These are phyloP conservation scores for Lachnellula willkommii DNA, from an alignment of 2,329 filamentous ascomycete genomes.

Conservation along the genomic window DNA sequence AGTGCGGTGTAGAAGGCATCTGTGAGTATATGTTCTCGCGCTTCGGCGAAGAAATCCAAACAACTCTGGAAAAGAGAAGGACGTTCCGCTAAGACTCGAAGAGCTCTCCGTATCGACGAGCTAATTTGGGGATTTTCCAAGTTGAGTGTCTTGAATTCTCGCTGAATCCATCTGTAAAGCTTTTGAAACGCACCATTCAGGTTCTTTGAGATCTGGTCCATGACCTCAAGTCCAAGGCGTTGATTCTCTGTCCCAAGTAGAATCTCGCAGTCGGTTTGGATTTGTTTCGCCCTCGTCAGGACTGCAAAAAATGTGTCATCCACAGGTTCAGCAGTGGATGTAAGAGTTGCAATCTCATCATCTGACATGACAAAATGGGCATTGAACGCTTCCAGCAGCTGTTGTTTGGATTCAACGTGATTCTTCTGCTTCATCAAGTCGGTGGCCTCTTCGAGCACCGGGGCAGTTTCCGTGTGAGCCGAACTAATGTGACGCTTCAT, in stretches of 20 bases:
- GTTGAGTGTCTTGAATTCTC: conserved; percentile 86
- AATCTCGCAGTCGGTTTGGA: conserved; percentile 82
- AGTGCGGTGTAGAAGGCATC: conserved; percentile 86
- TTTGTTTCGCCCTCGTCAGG: conserved; percentile 74
- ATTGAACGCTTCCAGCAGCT: conserved; percentile 70
- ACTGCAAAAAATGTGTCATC: conserved; percentile 78
- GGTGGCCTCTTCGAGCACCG: conserved; percentile 72
- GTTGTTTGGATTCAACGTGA: conserved; percentile 74
- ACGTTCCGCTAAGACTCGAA: conserved; percentile 82
- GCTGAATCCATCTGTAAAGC: conserved; percentile 90
- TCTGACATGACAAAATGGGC: conserved; percentile 81
- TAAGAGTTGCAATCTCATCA: conserved; percentile 70
- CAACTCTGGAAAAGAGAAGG: conserved; percentile 90
- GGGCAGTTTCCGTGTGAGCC: conserved; percentile 68
- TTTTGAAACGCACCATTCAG: conserved; percentile 92
- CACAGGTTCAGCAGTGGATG: conserved; percentile 73
- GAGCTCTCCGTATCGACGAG: conserved; percentile 71
- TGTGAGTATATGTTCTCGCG: conserved; percentile 77
- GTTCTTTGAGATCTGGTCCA: conserved; percentile 83
- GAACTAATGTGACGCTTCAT: conserved; percentile 73
- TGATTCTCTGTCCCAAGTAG: conserved; percentile 88
- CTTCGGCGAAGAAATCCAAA: conserved; percentile 87
- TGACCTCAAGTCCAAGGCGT: conserved; percentile 78
- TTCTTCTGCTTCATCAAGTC: conserved; percentile 66
- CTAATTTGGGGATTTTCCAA: conserved; percentile 93